These are phyloP conservation scores for Crassisporium funariophilum DNA, from an alignment of 768 basidiomycete genomes.

Conservation along the genomic window DNA sequence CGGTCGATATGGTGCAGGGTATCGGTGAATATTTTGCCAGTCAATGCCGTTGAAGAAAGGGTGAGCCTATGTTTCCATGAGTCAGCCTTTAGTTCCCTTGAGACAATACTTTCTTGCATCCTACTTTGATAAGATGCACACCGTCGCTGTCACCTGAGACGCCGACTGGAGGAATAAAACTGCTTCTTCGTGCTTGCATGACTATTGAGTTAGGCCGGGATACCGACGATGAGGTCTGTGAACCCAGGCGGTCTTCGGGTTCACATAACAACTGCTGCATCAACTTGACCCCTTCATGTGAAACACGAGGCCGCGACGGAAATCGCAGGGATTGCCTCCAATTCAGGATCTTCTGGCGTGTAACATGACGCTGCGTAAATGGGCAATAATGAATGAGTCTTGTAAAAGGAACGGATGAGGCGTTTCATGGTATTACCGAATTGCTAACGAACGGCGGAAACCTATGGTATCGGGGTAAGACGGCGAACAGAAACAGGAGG, in stretches of 20 bases:
- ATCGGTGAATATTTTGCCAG: constrained; percentile 83
- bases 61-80: constrained; percentile 58
- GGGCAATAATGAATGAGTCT: constrained; percentile 17
- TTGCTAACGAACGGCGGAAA: constrained; percentile 97
- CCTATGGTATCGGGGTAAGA: constrained; percentile 38
- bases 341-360: constrained; percentile 95
- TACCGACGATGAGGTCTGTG: constrained; percentile 65
- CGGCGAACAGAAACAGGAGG: constrained; percentile 11
- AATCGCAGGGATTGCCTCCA: constrained; percentile 91
- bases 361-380: constrained; percentile 76
- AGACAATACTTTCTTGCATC: constrained; percentile 8
- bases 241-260: constrained; percentile 91
- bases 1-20: constrained; percentile 87
- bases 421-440: constrained; percentile 56
- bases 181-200: constrained; percentile 72
- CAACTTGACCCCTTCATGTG: constrained; percentile 83
- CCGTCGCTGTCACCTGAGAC: constrained; percentile 68
- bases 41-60: constrained; percentile 92
- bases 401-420: constrained; percentile 6
- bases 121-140: constrained; percentile 87
- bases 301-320: constrained; percentile 79
- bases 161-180: constrained; percentile 56
- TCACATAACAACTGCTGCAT: constrained; percentile 93
- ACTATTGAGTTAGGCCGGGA: constrained; percentile 79
- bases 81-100: constrained; percentile 12